Conservation (phyloP, 2,329 filamentous ascomycete species). For the Aspergillus sp. region DNA sequence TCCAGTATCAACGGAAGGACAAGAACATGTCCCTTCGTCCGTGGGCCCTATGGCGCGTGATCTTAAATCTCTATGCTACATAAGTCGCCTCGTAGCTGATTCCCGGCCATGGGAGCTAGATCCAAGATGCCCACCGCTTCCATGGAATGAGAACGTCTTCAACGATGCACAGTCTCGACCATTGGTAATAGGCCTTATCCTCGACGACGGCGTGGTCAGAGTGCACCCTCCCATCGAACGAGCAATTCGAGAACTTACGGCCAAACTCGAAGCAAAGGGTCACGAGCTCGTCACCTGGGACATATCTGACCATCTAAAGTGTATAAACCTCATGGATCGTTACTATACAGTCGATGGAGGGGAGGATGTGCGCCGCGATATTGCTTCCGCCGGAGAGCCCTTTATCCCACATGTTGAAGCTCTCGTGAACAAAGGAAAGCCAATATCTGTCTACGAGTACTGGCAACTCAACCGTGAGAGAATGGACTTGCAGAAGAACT, state of each 20-base stretch:
- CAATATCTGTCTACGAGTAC: slow-evolving; percentile 64
- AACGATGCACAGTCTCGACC: slow-evolving; percentile 42
- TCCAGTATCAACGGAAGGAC: slow-evolving; percentile 62
- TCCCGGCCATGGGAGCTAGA: slow-evolving; percentile 56
- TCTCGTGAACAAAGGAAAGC: slow-evolving; percentile 52
- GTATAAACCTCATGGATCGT: slow-evolving; percentile 59
- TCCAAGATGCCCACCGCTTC: slow-evolving; percentile 53
- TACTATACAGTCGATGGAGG: slow-evolving; percentile 65
- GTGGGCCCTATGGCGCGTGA: slow-evolving; percentile 60
- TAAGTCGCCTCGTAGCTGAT: slow-evolving; percentile 50
- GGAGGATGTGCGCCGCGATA: slow-evolving; percentile 59
- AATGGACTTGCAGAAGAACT: slow-evolving; percentile 52
- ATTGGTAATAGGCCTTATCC: slow-evolving; percentile 51
- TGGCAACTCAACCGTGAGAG: slow-evolving; percentile 67
- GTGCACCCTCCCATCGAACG: slow-evolving; percentile 55
- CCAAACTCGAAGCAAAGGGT: slow-evolving; percentile 46
- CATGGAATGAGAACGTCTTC: slow-evolving; percentile 53
- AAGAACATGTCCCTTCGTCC: slow-evolving; percentile 63
- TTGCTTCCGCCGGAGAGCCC: slow-evolving; percentile 58
- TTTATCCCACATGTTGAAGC: slow-evolving; percentile 59
- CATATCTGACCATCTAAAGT: slow-evolving; percentile 51
- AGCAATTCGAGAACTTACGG: slow-evolving; percentile 38
- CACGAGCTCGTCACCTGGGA: slow-evolving; percentile 59
- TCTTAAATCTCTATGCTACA: slow-evolving; percentile 50
- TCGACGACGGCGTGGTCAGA: slow-evolving; percentile 56